A percentile compares a stretch with the other conserved stretches of the same genome.
Evolutionary conservation across 1,139 yeast species (phyloP).

Genomic region (Nakaseomyces bracarensis): DNA sequence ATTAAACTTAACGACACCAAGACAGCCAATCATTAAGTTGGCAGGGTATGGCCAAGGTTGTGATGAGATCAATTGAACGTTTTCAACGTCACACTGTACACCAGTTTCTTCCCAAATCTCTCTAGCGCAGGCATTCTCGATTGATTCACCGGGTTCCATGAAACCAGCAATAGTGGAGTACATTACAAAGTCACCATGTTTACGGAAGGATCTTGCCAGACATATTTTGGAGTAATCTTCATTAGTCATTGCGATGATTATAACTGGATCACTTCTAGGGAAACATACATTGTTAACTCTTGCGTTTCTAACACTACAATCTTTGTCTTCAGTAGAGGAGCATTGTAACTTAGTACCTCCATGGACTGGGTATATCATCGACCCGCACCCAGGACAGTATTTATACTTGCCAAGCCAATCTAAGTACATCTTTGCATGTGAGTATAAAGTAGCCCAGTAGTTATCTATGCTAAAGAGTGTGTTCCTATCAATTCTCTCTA

Average conservation of each 20-base stretch:
- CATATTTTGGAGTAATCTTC: constrained; percentile 53
- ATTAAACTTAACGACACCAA: constrained; percentile 62
- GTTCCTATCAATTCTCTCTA: constrained; percentile 13
- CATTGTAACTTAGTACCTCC: constrained; percentile 80
- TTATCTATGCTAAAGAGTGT: constrained; percentile 27
- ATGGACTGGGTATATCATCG: constrained; percentile 56
- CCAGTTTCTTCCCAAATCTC: constrained; percentile 98
- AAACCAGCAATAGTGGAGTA: constrained; percentile 90
- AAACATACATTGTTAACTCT: constrained; percentile 52
- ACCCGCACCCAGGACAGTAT: constrained; percentile 88
- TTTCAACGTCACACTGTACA: constrained; percentile 41
- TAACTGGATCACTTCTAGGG: constrained; percentile 87
- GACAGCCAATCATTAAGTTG: constrained; percentile 86
- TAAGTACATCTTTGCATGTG: constrained; percentile 76
- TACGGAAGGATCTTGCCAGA: constrained; percentile 60
- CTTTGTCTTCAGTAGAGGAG: constrained; percentile 32
- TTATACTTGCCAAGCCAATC: constrained; percentile 76
- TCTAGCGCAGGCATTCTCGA: constrained; percentile 78
- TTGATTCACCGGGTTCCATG: constrained; percentile 89
- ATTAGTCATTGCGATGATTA: constrained; percentile 72
- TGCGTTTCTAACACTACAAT: constrained; percentile 50
- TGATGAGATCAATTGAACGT: constrained; percentile 53
- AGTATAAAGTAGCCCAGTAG: constrained; percentile 57
- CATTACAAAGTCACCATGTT: constrained; percentile 42
- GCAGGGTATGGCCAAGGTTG: constrained; percentile 98